A percentile compares a stretch with the other conserved stretches of the same genome.
These are phyloP conservation scores for Colletotrichum camelliae DNA, from an alignment of 2,329 filamentous ascomycete species.

Conservation along the genomic window DNA sequence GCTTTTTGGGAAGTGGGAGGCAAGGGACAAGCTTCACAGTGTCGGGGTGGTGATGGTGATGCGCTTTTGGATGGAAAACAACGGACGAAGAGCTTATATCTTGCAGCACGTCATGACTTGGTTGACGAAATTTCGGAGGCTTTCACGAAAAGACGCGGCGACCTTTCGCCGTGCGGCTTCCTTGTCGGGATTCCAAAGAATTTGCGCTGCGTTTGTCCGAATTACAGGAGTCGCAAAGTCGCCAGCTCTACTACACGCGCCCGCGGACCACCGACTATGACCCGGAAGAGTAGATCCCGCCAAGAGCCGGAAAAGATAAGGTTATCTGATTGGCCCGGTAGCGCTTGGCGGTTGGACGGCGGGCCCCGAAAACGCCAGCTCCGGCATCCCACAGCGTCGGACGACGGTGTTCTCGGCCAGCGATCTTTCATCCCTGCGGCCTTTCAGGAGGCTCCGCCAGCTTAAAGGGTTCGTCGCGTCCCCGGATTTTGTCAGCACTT, in stretches of 20 bases:
- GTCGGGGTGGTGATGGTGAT: not conserved
- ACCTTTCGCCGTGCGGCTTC: not conserved
- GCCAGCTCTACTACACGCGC: not conserved
- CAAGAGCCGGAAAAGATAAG: not conserved
- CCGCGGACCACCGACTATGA: not conserved
- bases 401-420: conserved; percentile 8
- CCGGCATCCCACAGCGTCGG: not conserved
- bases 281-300: not conserved
- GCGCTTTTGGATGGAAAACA: not conserved
- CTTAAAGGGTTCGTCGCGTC: not conserved
- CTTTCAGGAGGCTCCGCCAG: not conserved
- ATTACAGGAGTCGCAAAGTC: not conserved
- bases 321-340: not conserved
- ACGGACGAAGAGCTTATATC: conserved; percentile 4
- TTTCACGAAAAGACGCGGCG: not conserved
- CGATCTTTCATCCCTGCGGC: not conserved
- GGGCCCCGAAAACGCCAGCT: not conserved
- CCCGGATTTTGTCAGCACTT: not conserved
- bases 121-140: not conserved
- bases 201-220: not conserved
- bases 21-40: not conserved
- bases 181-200: not conserved
- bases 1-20: not conserved
- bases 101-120: not conserved
- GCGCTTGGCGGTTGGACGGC: not conserved